These are phyloP conservation scores for Podaxis rugospora DNA, from an alignment of 768 basidiomycete genomes.

Conservation along the genomic window DNA sequence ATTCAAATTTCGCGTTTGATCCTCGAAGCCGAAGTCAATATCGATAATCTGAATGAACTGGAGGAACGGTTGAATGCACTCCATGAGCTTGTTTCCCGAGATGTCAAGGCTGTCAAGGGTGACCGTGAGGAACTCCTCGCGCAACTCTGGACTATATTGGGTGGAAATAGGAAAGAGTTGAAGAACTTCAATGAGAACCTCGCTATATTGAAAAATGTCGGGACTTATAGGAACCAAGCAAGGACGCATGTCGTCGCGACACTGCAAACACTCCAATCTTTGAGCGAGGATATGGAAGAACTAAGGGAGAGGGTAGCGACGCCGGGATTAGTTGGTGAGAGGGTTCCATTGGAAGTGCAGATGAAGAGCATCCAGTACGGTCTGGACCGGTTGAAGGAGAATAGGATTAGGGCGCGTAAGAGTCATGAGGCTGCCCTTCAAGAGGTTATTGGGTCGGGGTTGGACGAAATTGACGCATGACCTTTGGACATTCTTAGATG, in stretches of 20 bases:
- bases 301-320: conserved; percentile 67
- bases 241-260: conserved; percentile 62
- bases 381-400: conserved; percentile 56
- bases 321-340: conserved; percentile 57
- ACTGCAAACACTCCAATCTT: conserved; percentile 52
- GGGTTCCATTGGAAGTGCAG: conserved; percentile 68
- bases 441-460: conserved; percentile 18
- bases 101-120: conserved; percentile 40
- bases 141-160: conserved; percentile 66
- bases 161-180: conserved; percentile 50
- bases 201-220: conserved; percentile 48
- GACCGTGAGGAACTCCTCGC: conserved; percentile 54
- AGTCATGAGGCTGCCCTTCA: conserved; percentile 31
- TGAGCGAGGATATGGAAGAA: conserved; percentile 76
- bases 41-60: conserved; percentile 52
- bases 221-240: conserved; percentile 56
- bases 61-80: conserved; percentile 56
- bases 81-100: conserved; percentile 56
- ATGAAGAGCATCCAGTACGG: conserved; percentile 68
- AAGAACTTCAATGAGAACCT: conserved; percentile 50
- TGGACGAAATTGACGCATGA: conserved; percentile 8
- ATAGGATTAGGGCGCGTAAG: conserved; percentile 46
- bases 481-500: not conserved
- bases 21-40: conserved; percentile 60
- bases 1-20: conserved; percentile 49